Conservation (phyloP, 108 stramenopile genomes). For the Aurantiochytrium sp. region DNA sequence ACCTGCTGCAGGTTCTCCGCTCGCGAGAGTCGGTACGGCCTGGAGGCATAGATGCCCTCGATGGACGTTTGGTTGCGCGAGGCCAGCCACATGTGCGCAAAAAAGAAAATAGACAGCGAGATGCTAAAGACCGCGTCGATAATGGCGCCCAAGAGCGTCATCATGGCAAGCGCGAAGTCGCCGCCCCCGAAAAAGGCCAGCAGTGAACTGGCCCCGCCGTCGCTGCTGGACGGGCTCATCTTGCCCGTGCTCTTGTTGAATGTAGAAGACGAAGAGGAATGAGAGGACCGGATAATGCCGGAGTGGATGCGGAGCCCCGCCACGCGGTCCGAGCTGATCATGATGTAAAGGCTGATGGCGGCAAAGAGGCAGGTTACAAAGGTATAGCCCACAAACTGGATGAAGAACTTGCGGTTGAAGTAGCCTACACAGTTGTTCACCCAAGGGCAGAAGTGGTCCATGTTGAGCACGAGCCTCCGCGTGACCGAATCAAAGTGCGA, state of each 20-base stretch:
- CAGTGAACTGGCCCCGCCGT: neutral
- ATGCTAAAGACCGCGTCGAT: neutral
- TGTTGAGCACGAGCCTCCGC: slow-evolving; percentile 74
- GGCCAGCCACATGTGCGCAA: neutral
- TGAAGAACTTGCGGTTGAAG: slow-evolving; percentile 95
- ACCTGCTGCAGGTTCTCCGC: neutral
- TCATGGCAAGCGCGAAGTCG: neutral
- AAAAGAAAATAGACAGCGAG: neutral
- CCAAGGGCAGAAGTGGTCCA: slow-evolving; percentile 98
- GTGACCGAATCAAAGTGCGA: slow-evolving; percentile 80
- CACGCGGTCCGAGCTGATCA: neutral
- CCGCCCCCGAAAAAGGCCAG: neutral
- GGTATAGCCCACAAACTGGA: slow-evolving; percentile 70
- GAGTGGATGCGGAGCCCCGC: neutral
- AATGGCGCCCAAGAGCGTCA: neutral
- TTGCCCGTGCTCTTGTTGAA: neutral
- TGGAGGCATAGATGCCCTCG: neutral
- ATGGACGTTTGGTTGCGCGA: neutral
- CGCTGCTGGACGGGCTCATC: neutral
- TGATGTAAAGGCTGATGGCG: neutral
- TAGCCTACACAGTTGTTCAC: slow-evolving; percentile 78
- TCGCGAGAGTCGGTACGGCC: neutral
- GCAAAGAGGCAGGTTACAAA: slow-evolving; percentile 45
- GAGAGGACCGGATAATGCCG: too few relatives aligned
- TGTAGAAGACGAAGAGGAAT: too few relatives aligned